Evolutionary conservation across 2,329 filamentous ascomycete species (phyloP).

Genomic region (Cladophialophora exuberans): DNA sequence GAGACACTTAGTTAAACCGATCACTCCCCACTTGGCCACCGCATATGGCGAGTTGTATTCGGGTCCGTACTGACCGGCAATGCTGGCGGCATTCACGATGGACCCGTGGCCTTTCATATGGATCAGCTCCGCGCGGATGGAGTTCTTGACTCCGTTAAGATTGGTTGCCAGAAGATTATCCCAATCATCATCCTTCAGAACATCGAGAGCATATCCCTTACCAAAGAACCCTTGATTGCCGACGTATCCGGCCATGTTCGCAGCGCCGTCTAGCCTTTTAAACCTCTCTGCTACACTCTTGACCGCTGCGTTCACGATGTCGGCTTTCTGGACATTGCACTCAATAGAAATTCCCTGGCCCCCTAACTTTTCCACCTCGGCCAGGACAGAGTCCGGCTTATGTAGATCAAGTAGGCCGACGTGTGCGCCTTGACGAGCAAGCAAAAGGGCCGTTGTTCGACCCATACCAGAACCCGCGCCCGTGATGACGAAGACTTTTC

Average conservation of each 20-base stretch:
- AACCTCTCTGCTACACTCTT: neutral
- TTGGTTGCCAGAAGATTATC: constrained; percentile 10
- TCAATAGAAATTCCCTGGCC: neutral
- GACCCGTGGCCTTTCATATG: constrained; percentile 11
- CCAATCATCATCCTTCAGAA: constrained; percentile 4
- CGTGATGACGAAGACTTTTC: constrained; percentile 5
- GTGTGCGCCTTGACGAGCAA: constrained; percentile 7
- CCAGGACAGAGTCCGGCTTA: constrained; percentile 4
- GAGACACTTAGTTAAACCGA: constrained; percentile 48
- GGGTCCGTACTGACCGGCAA: neutral
- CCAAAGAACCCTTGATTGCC: constrained; percentile 1
- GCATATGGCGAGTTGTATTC: constrained; percentile 43
- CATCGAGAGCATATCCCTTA: neutral
- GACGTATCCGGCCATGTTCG: constrained; percentile 7
- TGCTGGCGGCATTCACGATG: constrained; percentile 21
- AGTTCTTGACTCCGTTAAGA: constrained; percentile 17
- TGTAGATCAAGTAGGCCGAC: constrained; percentile 4
- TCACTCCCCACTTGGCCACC: constrained; percentile 46
- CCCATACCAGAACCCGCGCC: constrained; percentile 11
- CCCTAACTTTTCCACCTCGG: neutral
- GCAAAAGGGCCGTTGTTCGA: neutral
- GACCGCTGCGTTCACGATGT: neutral
- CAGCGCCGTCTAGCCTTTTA: neutral
- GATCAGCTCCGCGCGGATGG: constrained; percentile 8
- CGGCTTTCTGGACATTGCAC: constrained; percentile 1